These are phyloP conservation scores for Monilinia polystroma DNA, from an alignment of 2,329 filamentous ascomycete species.

Conservation along the genomic window DNA sequence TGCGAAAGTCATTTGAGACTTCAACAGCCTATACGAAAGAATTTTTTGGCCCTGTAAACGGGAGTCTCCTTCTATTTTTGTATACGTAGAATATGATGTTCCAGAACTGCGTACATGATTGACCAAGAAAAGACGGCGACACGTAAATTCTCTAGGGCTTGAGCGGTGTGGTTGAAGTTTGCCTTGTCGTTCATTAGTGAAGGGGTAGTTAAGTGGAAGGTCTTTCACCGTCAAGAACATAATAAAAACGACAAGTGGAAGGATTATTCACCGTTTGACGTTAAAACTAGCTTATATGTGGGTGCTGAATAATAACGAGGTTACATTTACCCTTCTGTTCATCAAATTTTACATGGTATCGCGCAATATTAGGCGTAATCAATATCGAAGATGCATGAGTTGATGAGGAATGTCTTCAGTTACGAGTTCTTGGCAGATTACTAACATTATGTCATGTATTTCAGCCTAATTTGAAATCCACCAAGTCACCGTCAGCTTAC, in stretches of 20 bases:
- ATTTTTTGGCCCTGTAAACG: neutral
- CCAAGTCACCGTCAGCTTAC: slow-evolving; percentile 6
- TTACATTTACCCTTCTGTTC: neutral
- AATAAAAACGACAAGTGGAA: neutral
- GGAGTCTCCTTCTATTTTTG: neutral
- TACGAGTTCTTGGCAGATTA: neutral
- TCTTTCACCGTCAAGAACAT: neutral
- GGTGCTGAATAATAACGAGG: neutral
- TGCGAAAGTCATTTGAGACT: neutral
- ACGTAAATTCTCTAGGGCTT: neutral
- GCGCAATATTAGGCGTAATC: neutral
- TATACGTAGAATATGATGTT: neutral
- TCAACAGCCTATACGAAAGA: neutral
- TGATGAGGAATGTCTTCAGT: neutral
- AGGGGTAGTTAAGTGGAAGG: neutral
- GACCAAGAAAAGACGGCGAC: neutral
- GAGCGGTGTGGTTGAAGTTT: neutral
- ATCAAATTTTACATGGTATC: neutral
- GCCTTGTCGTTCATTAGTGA: neutral
- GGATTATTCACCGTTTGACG: neutral
- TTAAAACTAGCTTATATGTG: neutral
- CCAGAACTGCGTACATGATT: neutral
- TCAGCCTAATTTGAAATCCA: neutral
- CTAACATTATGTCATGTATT: too few relatives aligned
- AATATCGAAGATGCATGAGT: neutral